Evolutionary conservation across 2,329 filamentous ascomycete genomes (phyloP).

Genomic region (Aphanoascus verrucosus): DNA sequence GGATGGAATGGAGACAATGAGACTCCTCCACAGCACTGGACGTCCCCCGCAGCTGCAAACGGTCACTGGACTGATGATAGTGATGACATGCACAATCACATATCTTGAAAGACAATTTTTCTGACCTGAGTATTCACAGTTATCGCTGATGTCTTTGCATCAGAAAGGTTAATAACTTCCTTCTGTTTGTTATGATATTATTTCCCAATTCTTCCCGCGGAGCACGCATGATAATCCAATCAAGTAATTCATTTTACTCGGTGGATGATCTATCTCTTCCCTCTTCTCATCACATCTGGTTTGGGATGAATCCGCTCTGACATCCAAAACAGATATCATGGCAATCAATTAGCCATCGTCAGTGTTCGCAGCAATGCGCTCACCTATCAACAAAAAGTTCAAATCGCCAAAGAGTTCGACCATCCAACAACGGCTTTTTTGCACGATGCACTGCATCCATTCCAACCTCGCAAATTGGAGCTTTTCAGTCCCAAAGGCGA

Average conservation of each 20-base stretch:
- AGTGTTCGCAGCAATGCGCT: conserved; percentile 40
- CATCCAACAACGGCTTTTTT: conserved; percentile 55
- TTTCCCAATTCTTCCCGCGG: not conserved
- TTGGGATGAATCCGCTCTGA: not conserved
- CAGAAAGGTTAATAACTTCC: conserved; percentile 15
- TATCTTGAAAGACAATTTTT: not conserved
- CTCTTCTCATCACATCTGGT: not conserved
- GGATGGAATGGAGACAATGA: not conserved
- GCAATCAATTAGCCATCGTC: conserved; percentile 53
- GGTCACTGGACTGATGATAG: not conserved
- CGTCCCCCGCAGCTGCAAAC: not conserved
- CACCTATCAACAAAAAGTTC: conserved; percentile 45
- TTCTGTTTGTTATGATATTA: not conserved
- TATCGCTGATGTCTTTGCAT: conserved; percentile 21
- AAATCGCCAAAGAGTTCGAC: conserved; percentile 53
- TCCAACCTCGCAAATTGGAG: conserved; percentile 40
- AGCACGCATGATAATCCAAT: not conserved
- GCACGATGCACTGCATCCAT: conserved; percentile 35
- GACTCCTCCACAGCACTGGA: not conserved
- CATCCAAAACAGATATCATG: conserved; percentile 23
- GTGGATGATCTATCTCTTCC: conserved; percentile 3
- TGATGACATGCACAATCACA: not conserved
- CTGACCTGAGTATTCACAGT: conserved; percentile 11
- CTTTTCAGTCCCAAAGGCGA: conserved; percentile 49
- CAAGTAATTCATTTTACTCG: not conserved